Base-by-base conservation (phyloP, 768 basidiomycete genomes). In the Mrakia gelida region DNA sequence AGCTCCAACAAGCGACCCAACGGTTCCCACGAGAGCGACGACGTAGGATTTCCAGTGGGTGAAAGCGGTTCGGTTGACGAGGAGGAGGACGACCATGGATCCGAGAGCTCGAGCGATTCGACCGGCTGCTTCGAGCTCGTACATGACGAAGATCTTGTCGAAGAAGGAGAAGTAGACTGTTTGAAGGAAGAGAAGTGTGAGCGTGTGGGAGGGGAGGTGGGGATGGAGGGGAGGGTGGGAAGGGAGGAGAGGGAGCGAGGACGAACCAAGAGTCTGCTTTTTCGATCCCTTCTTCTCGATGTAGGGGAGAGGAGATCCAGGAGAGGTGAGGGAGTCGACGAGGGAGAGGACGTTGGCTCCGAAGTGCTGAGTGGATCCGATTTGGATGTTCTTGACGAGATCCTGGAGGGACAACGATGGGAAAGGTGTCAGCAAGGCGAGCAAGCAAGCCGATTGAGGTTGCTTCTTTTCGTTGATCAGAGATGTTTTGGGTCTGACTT, bases 101-200 rank as follows among this genome's bases (percentile, higher is more conserved):
- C 61, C 62, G 32, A 78, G 32, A 62, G 18, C 45, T 32, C 52
- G 28, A 5, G 77, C 65, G 30, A 73, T 54, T 41, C 63, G 65
- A 63, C 73, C 65, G 3, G 77, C 72, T 30, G 34, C 32, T 52
- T 74, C 72, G 63, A 78, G 71, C n/a, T 62, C 8, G 68, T 78
- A 78, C 52, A 59, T 68, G 65, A 78, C 6, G 65, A 78, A 78
- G 49, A 54, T 38, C 38, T 54, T 52, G 49, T 78, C 77, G 16
- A 78, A 61, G n/a, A 78, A 74, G 32, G 73, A 74, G 16, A 78
- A 75, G 65, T 78, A 78, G 32, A 78, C 77, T 77, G 71, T 41
- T 21, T 45, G 7, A 13, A 45, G 45, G 26, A 13, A n/a, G 13
- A 34, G 63, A 16, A 67, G 18, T 32, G 65, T 32, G 21, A 38